Base-by-base conservation (phyloP, 345 rosid species). In the Luvunga scandens region DNA sequence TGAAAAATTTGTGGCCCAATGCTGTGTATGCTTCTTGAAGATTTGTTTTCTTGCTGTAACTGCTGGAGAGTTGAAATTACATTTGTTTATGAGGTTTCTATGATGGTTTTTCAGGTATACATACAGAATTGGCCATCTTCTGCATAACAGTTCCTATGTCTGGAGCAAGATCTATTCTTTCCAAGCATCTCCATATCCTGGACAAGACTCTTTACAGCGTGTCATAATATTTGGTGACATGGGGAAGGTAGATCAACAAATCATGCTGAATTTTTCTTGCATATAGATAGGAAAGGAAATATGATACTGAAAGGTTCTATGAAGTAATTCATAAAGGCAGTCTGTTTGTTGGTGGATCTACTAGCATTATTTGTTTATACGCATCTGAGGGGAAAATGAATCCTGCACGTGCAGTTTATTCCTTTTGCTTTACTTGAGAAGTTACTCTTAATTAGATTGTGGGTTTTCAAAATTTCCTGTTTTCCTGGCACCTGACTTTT, bases 171-270 rank as follows among this genome's bases (percentile, higher is more conserved):
- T 33, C 2, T 92, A 87, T 82, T 81, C 92, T 7, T 93, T 93
- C 57, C 85, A 79, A 79, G 87, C 96, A 36, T 88, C 97, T 13
- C 98, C 99, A 69, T 93, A 76, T 85, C 99, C 98, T 38, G 98
- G 99, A 77, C 97, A 95, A 82, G 89, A 93, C 79, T 93, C 98
- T 0, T 79, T 92, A 75, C 99, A 95, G 75, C 90, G 89, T 59
- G 90, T 95, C 72, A 83, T 92, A 56, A 82, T 95, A 74, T 93
- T 92, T 45, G 98, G 98, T 75, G 99, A 92, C 85, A 93, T 95
- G 94, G 95, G 97, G 7, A 93, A 91, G 94, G 97, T 93, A 87
- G 59, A 8, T 70, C 19, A 19, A 48, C 71, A 45, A 72, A 53
- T 71, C 65, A 69, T 65, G n/a, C 25, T 59, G 68, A 68, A 28